These are phyloP conservation scores for Lathyrus sativus DNA, from an alignment of 306 rosid genomes.

Conservation along the genomic window DNA sequence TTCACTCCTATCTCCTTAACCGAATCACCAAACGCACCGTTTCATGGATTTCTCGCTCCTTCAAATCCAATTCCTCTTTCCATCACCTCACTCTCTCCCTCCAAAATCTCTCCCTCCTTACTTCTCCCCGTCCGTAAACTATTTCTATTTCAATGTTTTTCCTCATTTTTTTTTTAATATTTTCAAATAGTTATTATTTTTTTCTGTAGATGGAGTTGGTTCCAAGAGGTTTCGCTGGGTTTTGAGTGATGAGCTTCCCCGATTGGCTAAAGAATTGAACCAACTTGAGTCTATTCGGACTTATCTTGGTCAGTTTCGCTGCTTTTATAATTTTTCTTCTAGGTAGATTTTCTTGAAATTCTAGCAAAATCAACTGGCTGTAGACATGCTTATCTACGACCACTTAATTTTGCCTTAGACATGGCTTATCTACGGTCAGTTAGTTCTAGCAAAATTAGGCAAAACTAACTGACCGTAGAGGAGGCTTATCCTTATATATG, in stretches of 20 bases:
- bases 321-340: too few species aligned
- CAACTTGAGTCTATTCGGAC: conserved; percentile 52
- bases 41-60: conserved; percentile 64
- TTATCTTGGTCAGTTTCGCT: conserved; percentile 52
- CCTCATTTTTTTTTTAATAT: not conserved
- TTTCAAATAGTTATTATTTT: not conserved
- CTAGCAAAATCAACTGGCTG: not conserved
- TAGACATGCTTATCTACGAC: not conserved
- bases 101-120: conserved; percentile 58
- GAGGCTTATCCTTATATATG: not conserved
- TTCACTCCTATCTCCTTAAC: conserved; percentile 42
- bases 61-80: conserved; percentile 45
- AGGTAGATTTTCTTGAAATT: too few species aligned
- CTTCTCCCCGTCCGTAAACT: conserved; percentile 51
- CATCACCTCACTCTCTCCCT: conserved; percentile 43
- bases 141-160: not conserved
- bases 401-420: too few species aligned
- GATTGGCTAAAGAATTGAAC: conserved; percentile 51
- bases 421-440: too few species aligned
- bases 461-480: too few species aligned
- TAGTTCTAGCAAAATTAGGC: too few species aligned
- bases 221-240: conserved; percentile 49
- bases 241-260: conserved; percentile 56
- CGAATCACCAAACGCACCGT: conserved; percentile 46
- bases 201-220: conserved; percentile 50